Base-by-base conservation (phyloP, 441 rosid species). In the Pelargonium cotyledonis region DNA sequence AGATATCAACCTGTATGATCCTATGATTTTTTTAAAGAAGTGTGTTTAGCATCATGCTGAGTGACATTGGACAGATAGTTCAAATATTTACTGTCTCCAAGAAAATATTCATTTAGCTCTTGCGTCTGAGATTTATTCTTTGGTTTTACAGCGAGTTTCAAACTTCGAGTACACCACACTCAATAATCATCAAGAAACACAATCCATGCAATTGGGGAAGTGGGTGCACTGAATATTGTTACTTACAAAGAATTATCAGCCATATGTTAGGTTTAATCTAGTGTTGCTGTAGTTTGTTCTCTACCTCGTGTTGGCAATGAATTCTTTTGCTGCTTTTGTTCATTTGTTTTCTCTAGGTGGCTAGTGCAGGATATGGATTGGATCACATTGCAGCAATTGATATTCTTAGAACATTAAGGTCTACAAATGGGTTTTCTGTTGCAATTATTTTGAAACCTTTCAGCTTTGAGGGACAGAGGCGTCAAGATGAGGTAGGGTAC, bases 401-500 rank as follows among this genome's bases (percentile, higher is more conserved):
- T 78, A 82, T 94, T 77, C 89, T 91, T 41, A 83, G 79, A 79
- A 67, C 76, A 70, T 71, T 80, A 63, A 87, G 77, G 74, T 83
- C 84, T 21, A 70, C 68, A 11, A 84, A 88, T 80, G 84, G 83
- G 62, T 84, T 89, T 79, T 82, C 80, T 61, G 77, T 86, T 73
- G 84, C 93, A 80, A 82, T 93, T 73, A 70, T 87, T 73, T 73
- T 91, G 76, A 89, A 80, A 78, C 98, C 98, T 75, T 93, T 94
- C 82, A 86, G 90, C 73, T 94, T 94, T 78, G 97, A 94, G 84
- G 98, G 97, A 65, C 83, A 82, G 76, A 88, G 86, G 78, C 93
- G 96, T 71, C 83, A 81, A 66, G 87, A 81, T 71, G 97, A 94
- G 98, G 98, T 94, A 74, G 60, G 31, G 16, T 68, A 69, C 62